A percentile compares a stretch with the other conserved stretches of the same genome.
Evolutionary conservation across 176 grass and related monocot species (phyloP).

Genomic region (Canna indica): DNA sequence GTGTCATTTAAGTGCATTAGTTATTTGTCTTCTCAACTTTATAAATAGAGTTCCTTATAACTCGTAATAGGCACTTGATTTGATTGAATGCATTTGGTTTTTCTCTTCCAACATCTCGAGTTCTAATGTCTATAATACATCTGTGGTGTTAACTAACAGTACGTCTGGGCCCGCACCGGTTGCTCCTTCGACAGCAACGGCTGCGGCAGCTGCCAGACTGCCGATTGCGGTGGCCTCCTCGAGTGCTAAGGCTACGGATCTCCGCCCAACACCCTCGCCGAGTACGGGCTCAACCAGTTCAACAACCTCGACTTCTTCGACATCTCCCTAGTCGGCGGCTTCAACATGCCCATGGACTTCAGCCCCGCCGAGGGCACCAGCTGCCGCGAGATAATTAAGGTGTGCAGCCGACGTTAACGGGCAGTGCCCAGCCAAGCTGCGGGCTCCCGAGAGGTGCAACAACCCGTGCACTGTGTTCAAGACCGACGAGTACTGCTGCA

Average conservation of each 20-base stretch:
- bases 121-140: no score
- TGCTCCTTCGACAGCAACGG: slow-evolving; percentile 45
- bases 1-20: no score
- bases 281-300: slow-evolving; percentile 26
- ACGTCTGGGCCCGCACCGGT: slow-evolving; percentile 53
- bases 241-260: slow-evolving; percentile 21
- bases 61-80: no score
- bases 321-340: slow-evolving; percentile 55
- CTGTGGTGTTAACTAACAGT: no score
- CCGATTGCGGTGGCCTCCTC: slow-evolving; percentile 44
- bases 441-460: slow-evolving; percentile 32
- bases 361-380: slow-evolving; percentile 10
- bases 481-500: slow-evolving; percentile 23
- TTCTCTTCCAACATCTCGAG: no score
- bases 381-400: background rate
- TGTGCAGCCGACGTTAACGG: slow-evolving; percentile 36
- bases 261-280: slow-evolving; percentile 38
- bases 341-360: slow-evolving; percentile 51
- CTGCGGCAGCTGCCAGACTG: slow-evolving; percentile 28
- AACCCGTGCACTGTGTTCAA: slow-evolving; percentile 39
- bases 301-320: slow-evolving; percentile 36
- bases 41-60: no score
- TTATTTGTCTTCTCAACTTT: no score
- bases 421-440: slow-evolving; percentile 34
- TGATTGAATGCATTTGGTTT: no score